A percentile compares a stretch with the other conserved stretches of the same genome.
phyloP scores from a whole-genome alignment of 106 monocot genomes.

The Dendrobium nobile region DNA sequence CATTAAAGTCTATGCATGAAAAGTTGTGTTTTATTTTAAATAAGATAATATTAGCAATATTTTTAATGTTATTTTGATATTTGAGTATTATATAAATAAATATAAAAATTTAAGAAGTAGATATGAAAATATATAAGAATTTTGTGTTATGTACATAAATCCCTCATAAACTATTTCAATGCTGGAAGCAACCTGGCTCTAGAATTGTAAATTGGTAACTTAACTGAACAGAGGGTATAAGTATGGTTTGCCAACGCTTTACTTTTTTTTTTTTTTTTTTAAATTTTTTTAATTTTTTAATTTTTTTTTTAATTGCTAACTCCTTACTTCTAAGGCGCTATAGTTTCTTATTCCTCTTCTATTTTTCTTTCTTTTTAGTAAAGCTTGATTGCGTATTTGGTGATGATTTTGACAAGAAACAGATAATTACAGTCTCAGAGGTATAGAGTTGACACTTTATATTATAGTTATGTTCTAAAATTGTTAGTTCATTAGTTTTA shows the following conservation, averaged over 20 bases:
- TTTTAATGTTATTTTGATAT: no score
- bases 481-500: not conserved
- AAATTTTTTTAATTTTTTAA: no score
- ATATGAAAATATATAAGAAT: no score
- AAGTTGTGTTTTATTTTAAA: no score
- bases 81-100: no score
- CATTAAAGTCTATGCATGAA: no score
- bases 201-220: not conserved
- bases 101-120: no score
- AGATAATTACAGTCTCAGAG: conserved; percentile 77
- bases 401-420: conserved; percentile 59
- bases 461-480: not conserved
- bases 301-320: not conserved
- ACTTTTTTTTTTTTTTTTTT: not conserved
- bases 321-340: not conserved
- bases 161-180: not conserved
- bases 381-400: conserved; percentile 99
- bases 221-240: not conserved
- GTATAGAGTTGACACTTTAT: conserved; percentile 22
- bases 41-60: no score
- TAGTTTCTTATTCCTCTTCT: not conserved
- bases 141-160: no score
- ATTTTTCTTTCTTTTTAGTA: conserved; percentile 39
- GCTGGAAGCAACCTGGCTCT: not conserved
- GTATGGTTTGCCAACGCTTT: not conserved